Evolutionary conservation across 768 basidiomycete genomes (phyloP), one percentile per base, ranked within the genome.

Genomic region (Tylopilus subfusipes): DNA sequence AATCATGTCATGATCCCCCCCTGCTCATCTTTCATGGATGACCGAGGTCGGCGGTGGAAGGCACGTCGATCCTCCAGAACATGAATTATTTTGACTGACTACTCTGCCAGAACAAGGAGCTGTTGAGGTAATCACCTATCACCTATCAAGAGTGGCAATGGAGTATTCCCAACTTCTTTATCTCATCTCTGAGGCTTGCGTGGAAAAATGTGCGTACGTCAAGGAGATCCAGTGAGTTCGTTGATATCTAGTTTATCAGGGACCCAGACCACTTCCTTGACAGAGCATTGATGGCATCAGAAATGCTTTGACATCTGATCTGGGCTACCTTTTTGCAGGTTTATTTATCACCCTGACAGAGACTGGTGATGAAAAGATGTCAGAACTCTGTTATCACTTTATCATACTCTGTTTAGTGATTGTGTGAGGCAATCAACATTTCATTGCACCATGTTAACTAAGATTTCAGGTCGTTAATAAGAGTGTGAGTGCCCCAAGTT

Each of bases 91-190:
- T 48, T 57, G 22, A 64, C 24, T n/a, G n/a, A 61, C 38, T 16
- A 5, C 58, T 46, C 19, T 61, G 25, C 45, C 57, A 88, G 86
- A 65, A 71, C 76, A 36, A 82, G 77, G 58, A 81, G 81, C 12
- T 84, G 82, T 65, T 78, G 84, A 42, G 85, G 88, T 29, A 90
- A n/a, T n/a, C n/a, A n/a, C n/a, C n/a, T n/a, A 92, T 66, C 90
- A 92, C 66, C 77, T 96, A 16, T 78, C 81, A 11, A 82, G 94
- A 48, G 89, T 95, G 25, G 92, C 94, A 16, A 78, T 84, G 10
- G 97, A 98, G 71, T 98, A 96, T 66, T 90, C 83, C 10, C 95
- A 98, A 66, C 78, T 98, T n/a, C 76, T 93, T 22, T 99, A 99
- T 68, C 90, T 97, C 59, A 80, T 83, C 22, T 81, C 83, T 18